Conservation (phyloP, 2,329 filamentous ascomycete genomes). For the Bisporella sp. region DNA sequence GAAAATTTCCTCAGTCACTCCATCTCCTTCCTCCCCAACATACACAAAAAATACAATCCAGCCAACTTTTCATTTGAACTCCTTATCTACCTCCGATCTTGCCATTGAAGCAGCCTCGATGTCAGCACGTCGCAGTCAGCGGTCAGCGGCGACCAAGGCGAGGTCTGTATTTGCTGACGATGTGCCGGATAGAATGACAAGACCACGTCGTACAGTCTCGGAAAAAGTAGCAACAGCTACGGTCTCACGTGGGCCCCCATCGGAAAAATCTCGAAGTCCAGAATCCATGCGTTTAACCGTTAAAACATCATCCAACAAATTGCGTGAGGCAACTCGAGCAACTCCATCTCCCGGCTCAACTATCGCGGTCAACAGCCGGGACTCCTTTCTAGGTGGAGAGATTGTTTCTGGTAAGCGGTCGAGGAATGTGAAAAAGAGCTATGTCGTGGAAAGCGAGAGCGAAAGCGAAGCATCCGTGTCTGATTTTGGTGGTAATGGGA, state of each 20-base stretch:
- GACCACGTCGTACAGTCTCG: conserved; percentile 22
- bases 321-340: conserved; percentile 24
- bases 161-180: conserved; percentile 23
- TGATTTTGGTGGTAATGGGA: conserved; percentile 17
- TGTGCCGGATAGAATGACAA: conserved; percentile 18
- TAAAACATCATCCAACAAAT: conserved; percentile 27
- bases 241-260: conserved; percentile 24
- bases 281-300: conserved; percentile 27
- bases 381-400: conserved; percentile 22
- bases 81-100: no score
- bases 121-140: conserved; percentile 24
- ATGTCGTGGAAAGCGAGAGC: conserved; percentile 37
- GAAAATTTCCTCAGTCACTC: no score
- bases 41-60: no score
- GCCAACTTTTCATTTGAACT: no score
- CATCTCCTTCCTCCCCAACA: no score
- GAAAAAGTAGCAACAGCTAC: conserved; percentile 19
- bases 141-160: conserved; percentile 21
- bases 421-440: conserved; percentile 27
- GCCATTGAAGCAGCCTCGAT: conserved; percentile 9
- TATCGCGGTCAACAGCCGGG: conserved; percentile 13
- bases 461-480: conserved; percentile 23
- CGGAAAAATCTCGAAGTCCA: conserved; percentile 17
- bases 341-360: conserved; percentile 14
- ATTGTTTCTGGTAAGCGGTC: conserved; percentile 26